These are phyloP conservation scores for Sarocladiaceae sp. DNA, from an alignment of 2,329 filamentous ascomycete genomes.

Conservation along the genomic window DNA sequence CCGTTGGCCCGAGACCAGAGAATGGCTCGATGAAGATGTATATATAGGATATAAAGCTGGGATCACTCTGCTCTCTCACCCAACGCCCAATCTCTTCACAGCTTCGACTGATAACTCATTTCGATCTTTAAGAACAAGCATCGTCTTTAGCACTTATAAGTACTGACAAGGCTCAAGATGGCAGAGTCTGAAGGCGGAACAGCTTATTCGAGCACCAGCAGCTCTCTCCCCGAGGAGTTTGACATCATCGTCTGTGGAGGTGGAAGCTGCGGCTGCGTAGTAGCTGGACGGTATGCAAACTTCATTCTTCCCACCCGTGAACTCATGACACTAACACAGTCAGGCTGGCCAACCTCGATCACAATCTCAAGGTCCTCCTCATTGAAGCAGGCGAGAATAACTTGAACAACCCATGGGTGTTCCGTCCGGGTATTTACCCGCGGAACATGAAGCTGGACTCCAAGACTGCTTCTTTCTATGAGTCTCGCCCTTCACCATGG, in stretches of 20 bases:
- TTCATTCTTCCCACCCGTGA: slow-evolving; percentile 25
- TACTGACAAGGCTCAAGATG: neutral
- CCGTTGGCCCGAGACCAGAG: neutral
- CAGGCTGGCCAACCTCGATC: slow-evolving; percentile 70
- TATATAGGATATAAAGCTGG: slow-evolving; percentile 1
- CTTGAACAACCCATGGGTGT: slow-evolving; percentile 75
- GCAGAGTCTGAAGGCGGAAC: neutral
- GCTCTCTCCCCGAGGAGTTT: slow-evolving; percentile 64
- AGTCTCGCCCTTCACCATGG: slow-evolving; percentile 70
- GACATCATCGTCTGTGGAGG: slow-evolving; percentile 78
- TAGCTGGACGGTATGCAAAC: slow-evolving; percentile 47
- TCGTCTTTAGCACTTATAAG: neutral
- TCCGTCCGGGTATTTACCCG: slow-evolving; percentile 72
- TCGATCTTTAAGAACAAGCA: neutral
- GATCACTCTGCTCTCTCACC: neutral
- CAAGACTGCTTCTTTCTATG: slow-evolving; percentile 78
- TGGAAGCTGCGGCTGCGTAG: slow-evolving; percentile 61
- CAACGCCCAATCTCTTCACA: neutral
- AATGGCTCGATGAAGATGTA: neutral
- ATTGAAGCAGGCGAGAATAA: slow-evolving; percentile 71
- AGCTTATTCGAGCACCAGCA: slow-evolving; percentile 3
- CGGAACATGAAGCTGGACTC: slow-evolving; percentile 75
- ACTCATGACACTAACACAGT: slow-evolving; percentile 29
- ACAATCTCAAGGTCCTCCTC: slow-evolving; percentile 65
- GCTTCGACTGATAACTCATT: neutral